Evolutionary conservation across 805 yeast genomes (phyloP), one percentile per base, ranked within the genome.

Genomic region (Candida silvicultrix): DNA sequence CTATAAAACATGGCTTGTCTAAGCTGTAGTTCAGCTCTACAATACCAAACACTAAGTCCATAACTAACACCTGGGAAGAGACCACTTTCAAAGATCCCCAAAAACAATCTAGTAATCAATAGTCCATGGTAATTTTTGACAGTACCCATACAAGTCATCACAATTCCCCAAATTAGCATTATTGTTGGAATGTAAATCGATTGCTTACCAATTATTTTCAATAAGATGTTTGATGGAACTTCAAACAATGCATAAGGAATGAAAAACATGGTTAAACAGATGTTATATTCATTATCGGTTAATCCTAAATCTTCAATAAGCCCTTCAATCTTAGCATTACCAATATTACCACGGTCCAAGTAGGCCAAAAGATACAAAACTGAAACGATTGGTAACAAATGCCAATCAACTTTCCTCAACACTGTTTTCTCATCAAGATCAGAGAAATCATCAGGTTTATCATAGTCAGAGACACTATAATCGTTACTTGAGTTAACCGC

Each of bases 321-420:
- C 12, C 82, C 81, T 12, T 77, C 80, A 11, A 73, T 64, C 35
- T 66, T 67, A 6, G 82, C 82, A 56, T 78, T 78, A 47, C 81
- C 81, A 47, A 78, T 74, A 53, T 77, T 77, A 4, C 79, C 71
- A 51, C 77, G 67, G 58, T 78, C 83, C 51, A 78, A 62, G 40
- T 66, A 67, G 9, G 75, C 68, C 23, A 74, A 57, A 44, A 74
- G 67, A 54, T 73, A 74, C 41, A 71, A 53, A 31, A 65, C 38
- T 9, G 68, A 58, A 48, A 73, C 62, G 38, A 70, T 50, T 1
- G 78, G 77, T 46, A 73, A 57, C 3, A 73, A 47, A 35, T 60
- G 60, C 39, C 57, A 47, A 46, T 74, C 78, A 57, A 73, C 58
- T 50, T 71, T 71, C 38, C 61, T 58, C 18, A 68, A 44, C 16